Evolutionary conservation across 345 rosid genomes (phyloP), one percentile per base, ranked within the genome.

Genomic region (Lepidium sativum): DNA sequence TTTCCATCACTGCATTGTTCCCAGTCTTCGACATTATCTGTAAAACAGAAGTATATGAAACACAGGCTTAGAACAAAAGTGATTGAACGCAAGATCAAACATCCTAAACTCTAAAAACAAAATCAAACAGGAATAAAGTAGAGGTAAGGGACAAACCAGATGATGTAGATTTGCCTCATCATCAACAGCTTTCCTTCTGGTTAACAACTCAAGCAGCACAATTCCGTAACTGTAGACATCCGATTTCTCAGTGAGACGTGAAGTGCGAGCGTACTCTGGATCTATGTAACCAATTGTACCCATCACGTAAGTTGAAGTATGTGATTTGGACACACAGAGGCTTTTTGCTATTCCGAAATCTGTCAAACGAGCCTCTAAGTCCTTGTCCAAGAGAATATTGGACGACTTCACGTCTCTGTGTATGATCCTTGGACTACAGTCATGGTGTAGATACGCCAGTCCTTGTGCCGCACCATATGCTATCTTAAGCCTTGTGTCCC

Each of bases 261-360:
- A 90, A 48, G 99, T 94, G 16, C 96, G 90, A 9, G 99, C 97
- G 75, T 94, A 94, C 58, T 94, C 99, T 0, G 99, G 99, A 43
- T 94, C 99, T 47, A 94, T 90, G 65, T 94, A 90, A 17, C 99
- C 99, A 54, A 94, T 94, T 2, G 99, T 94, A 27, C 99, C 99
- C 99, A 88, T 84, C 9, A 94, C 52, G 56, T 78, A 83, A 2
- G 99, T 90, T 12, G 95, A 94, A 29, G 97, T 88, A 66, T 90
- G 80, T 5, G 96, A 67, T 74, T 94, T 90, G 5, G 97, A 82
- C 4, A 80, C 62, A 67, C 97, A 90, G 18, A 94, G 63, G 72
- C 80, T 81, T 80, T 90, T 94, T 0, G 99, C 99, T 59, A 94
- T 94, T 63, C 99, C 99, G 18, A 94, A 94, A 79, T 94, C 99